Base-by-base conservation (phyloP, 2,329 filamentous ascomycete genomes). In the Alternaria sp. region DNA sequence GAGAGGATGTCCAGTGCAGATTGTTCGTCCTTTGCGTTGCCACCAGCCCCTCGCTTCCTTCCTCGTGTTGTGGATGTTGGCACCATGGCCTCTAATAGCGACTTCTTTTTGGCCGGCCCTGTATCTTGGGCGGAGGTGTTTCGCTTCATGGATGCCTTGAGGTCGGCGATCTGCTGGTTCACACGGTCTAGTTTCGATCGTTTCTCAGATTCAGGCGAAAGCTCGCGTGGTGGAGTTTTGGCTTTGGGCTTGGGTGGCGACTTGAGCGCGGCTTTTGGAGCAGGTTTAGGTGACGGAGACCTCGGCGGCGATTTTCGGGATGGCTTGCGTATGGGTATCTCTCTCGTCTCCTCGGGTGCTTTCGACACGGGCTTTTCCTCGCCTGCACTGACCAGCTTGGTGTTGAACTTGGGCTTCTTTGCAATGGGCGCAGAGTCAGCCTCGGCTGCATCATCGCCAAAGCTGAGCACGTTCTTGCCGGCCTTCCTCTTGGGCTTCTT, bases 61-160 rank as follows among this genome's bases (percentile, higher is more conserved):
- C 89, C 91, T 11, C 87, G 83, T 16, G 88, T 88, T 8, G 91
- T 89, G 9, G 86, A 91, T 54, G 87, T 81, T 0, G 92, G 91
- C 22, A 95, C 90, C 85, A 94, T 87, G 34, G 86, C 84, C 73
- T 93, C 91, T 5, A 94, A 76, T 0, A 88, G 85, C 2, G 89
- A 89, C 64, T 86, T 86, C 60, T 83, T 81, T 28, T 84, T 82
- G 1, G 83, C 60, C 6, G 78, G 70, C 28, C 75, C 75, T 12
- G 75, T 69, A 7, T 72, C 69, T 44, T 75, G 65, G 16, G 64
- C 58, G n/a, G 70, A 54, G 14, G 71, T 72, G 22, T 84, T 90
- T 34, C 91, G 86, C 73, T 89, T 90, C 89, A 95, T 92, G 0
- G 91, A 93, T 8, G 90, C 90, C 76, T 94, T 94, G 4, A 95